Evolutionary conservation across 345 rosid species (phyloP), one percentile per base, ranked within the genome.

Genomic region (Jatropha curcas): DNA sequence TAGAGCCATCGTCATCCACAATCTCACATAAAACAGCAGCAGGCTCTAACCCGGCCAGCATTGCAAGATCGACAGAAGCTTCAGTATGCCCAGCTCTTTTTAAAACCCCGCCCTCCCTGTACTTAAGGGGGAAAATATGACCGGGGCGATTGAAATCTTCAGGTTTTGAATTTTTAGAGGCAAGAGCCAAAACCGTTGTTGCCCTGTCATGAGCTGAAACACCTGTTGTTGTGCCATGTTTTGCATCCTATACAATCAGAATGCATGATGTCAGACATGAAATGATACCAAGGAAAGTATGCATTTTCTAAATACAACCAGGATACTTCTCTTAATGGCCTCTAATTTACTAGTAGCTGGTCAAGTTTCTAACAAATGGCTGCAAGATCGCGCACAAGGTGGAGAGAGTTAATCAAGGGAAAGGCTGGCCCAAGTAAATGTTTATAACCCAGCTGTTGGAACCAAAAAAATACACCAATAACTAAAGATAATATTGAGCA

Each of bases 41-140:
- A 52, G 82, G 78, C 60, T 74, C 82, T 30, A 70, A 57, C 28
- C 78, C 82, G 58, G 82, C 82, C 4, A 78, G 68, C 55, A 74
- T 35, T 27, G 82, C 71, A 33, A 78, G 74, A 70, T 78, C 82
- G 28, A 30, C 82, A n/a, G 78, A 78, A 27, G 82, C 82, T 65
- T 78, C 78, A 2, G 78, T 78, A 52, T 78, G 82, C 64, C 82
- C 82, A 48, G 82, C 82, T 69, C 82, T 70, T 70, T 78, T 78
- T 37, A 78, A 45, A 35, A 78, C 78, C 2, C 82, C 82, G 33
- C 82, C 82, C 55, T 78, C 75, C 71, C 82, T 64, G 53, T 78
- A 78, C 60, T 68, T 78, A 7, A 78, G 75, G 16, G 82, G 82
- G 60, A 78, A 78, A 58, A 78, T 74, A 58, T 78, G 82, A 39